Evolutionary conservation across 768 basidiomycete genomes (phyloP).

Genomic region (Hypholoma sublateritium): DNA sequence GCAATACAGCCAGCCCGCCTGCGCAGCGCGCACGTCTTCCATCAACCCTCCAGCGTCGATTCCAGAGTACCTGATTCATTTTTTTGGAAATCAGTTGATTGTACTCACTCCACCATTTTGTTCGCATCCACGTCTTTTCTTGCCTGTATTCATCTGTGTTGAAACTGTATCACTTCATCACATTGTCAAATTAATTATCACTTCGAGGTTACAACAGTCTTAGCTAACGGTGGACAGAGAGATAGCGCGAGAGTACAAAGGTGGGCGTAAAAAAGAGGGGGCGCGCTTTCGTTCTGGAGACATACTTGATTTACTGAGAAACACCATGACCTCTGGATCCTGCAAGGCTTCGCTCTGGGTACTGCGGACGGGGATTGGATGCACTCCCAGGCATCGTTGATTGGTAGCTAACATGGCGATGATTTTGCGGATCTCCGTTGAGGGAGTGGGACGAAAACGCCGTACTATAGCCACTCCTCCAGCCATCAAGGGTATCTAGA

Average conservation of each 20-base stretch:
- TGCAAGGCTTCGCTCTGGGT: background rate
- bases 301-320: background rate
- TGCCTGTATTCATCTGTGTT: background rate
- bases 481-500: background rate
- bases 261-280: background rate
- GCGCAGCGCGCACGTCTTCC: background rate
- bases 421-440: background rate
- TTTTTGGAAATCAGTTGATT: background rate
- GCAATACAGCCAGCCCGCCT: background rate
- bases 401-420: background rate
- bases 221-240: background rate
- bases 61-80: background rate
- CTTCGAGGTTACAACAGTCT: background rate
- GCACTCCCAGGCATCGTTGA: background rate
- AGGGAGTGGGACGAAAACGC: background rate
- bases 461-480: background rate
- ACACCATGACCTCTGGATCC: background rate
- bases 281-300: background rate
- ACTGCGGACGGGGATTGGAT: background rate
- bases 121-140: background rate
- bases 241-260: background rate
- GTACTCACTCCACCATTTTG: background rate
- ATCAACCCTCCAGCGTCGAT: background rate
- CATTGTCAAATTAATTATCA: background rate
- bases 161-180: background rate